Conservation (phyloP, 2,329 filamentous ascomycete species). For the Nannizzia gypsea region DNA sequence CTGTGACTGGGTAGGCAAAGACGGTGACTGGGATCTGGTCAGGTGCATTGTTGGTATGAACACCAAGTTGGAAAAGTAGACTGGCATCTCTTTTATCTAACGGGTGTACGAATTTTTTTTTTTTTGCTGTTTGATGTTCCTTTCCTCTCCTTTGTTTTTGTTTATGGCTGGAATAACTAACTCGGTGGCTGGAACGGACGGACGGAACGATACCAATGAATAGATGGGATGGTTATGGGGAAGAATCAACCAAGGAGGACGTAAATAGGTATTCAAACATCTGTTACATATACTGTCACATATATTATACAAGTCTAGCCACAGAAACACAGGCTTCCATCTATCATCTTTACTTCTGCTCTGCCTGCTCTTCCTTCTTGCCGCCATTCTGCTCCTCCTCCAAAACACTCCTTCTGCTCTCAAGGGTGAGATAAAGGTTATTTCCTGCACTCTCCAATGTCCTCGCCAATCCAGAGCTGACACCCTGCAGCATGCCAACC, state of each 20-base stretch:
- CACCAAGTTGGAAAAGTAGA: constrained; percentile 40
- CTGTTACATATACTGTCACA: constrained; percentile 9
- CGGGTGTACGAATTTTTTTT: constrained; percentile 6
- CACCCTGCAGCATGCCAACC: constrained; percentile 65
- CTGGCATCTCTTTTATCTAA: not conserved
- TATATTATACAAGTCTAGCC: constrained; percentile 5
- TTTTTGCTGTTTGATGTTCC: constrained; percentile 11
- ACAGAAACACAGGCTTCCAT: not conserved
- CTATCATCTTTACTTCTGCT: constrained; percentile 18
- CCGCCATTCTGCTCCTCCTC: constrained; percentile 52
- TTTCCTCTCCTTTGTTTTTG: constrained; percentile 6
- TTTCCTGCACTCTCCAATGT: constrained; percentile 69
- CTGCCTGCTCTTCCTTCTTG: constrained; percentile 52
- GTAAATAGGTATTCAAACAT: constrained; percentile 6
- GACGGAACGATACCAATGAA: not conserved
- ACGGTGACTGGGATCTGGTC: constrained; percentile 83
- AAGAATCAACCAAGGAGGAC: not conserved
- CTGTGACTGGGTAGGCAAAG: constrained; percentile 81
- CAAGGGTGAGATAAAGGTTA: constrained; percentile 77
- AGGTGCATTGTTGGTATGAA: constrained; percentile 88
- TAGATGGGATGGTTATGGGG: not conserved
- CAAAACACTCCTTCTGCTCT: constrained; percentile 66
- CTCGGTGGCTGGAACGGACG: no score
- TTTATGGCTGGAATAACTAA: not conserved
- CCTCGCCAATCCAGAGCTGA: constrained; percentile 63